These are phyloP conservation scores for Fraxinus angustifolia DNA, from an alignment of 305 asterid genomes.

Conservation along the genomic window DNA sequence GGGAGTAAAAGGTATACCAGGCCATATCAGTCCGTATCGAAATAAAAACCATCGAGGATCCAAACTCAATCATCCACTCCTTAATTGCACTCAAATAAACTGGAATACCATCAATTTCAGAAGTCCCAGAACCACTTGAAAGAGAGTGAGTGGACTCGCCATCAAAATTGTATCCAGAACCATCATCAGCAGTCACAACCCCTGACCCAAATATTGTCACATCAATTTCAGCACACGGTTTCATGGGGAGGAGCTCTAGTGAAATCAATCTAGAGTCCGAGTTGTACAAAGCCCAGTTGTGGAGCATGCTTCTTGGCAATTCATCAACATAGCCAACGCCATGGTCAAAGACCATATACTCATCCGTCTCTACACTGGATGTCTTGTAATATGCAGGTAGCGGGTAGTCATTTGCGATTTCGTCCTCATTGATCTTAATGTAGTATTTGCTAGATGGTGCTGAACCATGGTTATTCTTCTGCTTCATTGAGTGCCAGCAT, in stretches of 20 bases:
- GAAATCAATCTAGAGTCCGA: conserved; percentile 86
- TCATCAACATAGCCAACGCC: conserved; percentile 54
- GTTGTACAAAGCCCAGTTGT: conserved; percentile 92
- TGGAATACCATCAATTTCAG: conserved; percentile 72
- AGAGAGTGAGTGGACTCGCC: conserved; percentile 50
- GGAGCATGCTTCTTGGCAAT: conserved; percentile 75
- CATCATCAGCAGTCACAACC: conserved; percentile 78
- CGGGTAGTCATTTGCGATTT: conserved; percentile 94
- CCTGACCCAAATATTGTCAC: conserved; percentile 92
- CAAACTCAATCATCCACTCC: conserved; percentile 95
- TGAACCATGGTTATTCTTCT: conserved; percentile 53
- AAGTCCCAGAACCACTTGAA: conserved; percentile 49
- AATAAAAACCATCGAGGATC: conserved; percentile 76
- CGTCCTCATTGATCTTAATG: conserved; percentile 92
- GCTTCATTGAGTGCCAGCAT: conserved; percentile 73
- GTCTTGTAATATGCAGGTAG: conserved; percentile 84
- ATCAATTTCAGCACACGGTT: conserved; percentile 88
- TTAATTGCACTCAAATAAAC: conserved; percentile 80
- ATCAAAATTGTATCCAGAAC: conserved; percentile 78
- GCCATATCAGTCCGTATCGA: conserved; percentile 91
- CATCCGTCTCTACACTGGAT: conserved; percentile 72
- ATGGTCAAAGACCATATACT: conserved; percentile 74
- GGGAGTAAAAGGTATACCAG: conserved; percentile 50
- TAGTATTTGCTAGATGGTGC: conserved; percentile 61
- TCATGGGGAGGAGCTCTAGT: conserved; percentile 87